Evolutionary conservation across 345 rosid species (phyloP), one percentile per base, ranked within the genome.

Genomic region (Aurinia saxatilis): DNA sequence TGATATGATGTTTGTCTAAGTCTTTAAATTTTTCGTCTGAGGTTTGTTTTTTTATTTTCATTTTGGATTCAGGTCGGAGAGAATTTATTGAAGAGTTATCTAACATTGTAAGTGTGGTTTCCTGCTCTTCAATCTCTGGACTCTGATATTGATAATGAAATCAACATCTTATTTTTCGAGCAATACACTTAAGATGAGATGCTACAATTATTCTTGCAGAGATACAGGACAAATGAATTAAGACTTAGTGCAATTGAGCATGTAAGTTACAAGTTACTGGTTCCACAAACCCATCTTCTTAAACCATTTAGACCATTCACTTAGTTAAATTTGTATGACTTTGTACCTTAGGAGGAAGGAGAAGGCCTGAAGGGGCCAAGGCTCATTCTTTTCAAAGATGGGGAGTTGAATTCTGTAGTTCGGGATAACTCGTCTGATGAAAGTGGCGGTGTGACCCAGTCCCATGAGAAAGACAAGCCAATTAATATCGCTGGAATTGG

Each of bases 351-450:
- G 98, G 95, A 82, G 77, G 83, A 73, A 48, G 81, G 70, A 14
- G 61, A 78, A 78, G 81, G 74, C 35, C 63, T 89, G 73, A 81
- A 80, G 73, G 96, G 77, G 68, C 96, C 96, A 16, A 78, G 87
- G 71, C 75, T 65, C 68, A 59, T 77, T 59, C 82, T 89, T 65
- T 84, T 81, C 50, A 60, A 80, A 65, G 86, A 80, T 11, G 76
- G 76, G 70, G 77, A 76, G 56, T 60, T 79, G 33, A 60, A 51
- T 65, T 77, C 88, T 67, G 44, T 52, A 30, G 83, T 67, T 62
- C 61, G 50, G 63, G 18, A 61, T 60, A 73, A 67, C 41, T 60
- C 64, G 47, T 49, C 79, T 65, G 36, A 33, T 34, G 70, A 48
- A 60, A 71, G 10, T 38, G 50, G 10, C 50, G 66, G 71, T 61